phyloP scores from a whole-genome alignment of 1,284 basidiomycete genomes.

The Moesziomyces globuligerus region DNA sequence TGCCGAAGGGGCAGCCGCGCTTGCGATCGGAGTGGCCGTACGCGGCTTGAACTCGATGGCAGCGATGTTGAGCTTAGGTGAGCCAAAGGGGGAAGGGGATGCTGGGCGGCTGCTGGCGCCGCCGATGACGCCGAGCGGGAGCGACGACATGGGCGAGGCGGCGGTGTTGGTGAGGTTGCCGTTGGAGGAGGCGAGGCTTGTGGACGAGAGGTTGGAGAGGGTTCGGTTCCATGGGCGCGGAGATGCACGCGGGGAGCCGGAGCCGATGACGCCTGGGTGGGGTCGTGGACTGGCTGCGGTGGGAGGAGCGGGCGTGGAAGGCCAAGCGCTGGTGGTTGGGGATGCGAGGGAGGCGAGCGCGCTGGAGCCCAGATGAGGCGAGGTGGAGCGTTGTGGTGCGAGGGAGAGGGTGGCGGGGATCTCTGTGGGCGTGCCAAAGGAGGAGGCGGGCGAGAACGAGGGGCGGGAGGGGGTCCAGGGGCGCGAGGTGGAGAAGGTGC shows the following conservation, averaged over 20 bases:
- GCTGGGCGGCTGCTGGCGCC: slow-evolving; percentile 44
- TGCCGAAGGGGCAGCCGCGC: slow-evolving; percentile 6
- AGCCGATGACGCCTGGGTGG: slow-evolving; percentile 54
- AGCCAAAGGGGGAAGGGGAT: slow-evolving; percentile 55
- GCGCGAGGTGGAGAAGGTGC: slow-evolving; percentile 47
- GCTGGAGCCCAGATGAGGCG: slow-evolving; percentile 35
- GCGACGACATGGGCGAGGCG: slow-evolving; percentile 38
- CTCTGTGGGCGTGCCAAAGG: slow-evolving; percentile 28
- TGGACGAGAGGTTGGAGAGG: slow-evolving; percentile 39
- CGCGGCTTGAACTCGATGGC: slow-evolving; percentile 61
- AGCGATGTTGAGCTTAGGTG: slow-evolving; percentile 61
- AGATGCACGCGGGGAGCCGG: slow-evolving; percentile 52
- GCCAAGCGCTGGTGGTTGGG: background rate
- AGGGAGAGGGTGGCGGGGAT: slow-evolving; percentile 8
- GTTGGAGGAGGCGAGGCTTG: slow-evolving; percentile 36
- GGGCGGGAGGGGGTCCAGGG: slow-evolving; percentile 55
- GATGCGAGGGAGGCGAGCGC: slow-evolving; percentile 24
- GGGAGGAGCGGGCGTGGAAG: slow-evolving; percentile 4
- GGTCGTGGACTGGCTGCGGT: slow-evolving; percentile 33
- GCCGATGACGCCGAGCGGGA: slow-evolving; percentile 33
- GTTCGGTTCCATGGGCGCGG: slow-evolving; percentile 52
- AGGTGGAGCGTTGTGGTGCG: slow-evolving; percentile 22
- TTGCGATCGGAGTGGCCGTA: slow-evolving; percentile 13
- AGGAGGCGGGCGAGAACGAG: slow-evolving; percentile 37
- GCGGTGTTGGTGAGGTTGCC: slow-evolving; percentile 8